A percentile compares a stretch with the other conserved stretches of the same genome.
Evolutionary conservation across 2,329 filamentous ascomycete species (phyloP).

Genomic region (Aspergillus sergii): DNA sequence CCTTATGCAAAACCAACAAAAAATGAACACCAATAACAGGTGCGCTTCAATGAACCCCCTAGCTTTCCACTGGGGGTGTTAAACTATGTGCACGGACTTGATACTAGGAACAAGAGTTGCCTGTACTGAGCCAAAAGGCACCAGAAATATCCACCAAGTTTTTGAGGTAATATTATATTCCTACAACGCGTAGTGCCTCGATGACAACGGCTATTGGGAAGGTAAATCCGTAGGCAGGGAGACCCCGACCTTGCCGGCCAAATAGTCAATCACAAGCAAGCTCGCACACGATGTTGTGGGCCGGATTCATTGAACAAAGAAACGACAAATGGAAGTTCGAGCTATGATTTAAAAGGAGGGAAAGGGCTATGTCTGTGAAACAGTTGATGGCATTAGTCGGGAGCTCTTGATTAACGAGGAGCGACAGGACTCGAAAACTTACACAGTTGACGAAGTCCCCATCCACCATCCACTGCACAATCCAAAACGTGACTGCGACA

Average conservation of each 20-base stretch:
- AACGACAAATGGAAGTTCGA: conserved; percentile 13
- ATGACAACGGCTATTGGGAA: background rate
- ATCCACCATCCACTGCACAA: conserved; percentile 26
- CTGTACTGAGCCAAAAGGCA: conserved; percentile 2
- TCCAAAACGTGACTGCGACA: conserved; percentile 11
- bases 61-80: background rate
- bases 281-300: background rate
- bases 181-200: conserved; percentile 5
- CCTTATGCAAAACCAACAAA: background rate
- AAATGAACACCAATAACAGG: background rate
- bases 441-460: conserved; percentile 30
- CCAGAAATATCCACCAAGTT: background rate
- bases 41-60: conserved; percentile 1
- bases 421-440: conserved; percentile 19
- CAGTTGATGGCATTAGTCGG: conserved; percentile 3
- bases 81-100: conserved; percentile 4
- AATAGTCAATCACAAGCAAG: conserved; percentile 5
- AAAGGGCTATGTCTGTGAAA: conserved; percentile 9
- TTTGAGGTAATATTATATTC: conserved; percentile 1
- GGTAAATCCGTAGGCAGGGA: conserved; percentile 3
- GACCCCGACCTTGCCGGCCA: background rate
- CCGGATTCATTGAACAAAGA: conserved; percentile 17
- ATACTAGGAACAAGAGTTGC: background rate
- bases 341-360: background rate
- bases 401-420: conserved; percentile 6